phyloP scores from a whole-genome alignment of 2,329 filamentous ascomycete species.

The Xylaria sp. region DNA sequence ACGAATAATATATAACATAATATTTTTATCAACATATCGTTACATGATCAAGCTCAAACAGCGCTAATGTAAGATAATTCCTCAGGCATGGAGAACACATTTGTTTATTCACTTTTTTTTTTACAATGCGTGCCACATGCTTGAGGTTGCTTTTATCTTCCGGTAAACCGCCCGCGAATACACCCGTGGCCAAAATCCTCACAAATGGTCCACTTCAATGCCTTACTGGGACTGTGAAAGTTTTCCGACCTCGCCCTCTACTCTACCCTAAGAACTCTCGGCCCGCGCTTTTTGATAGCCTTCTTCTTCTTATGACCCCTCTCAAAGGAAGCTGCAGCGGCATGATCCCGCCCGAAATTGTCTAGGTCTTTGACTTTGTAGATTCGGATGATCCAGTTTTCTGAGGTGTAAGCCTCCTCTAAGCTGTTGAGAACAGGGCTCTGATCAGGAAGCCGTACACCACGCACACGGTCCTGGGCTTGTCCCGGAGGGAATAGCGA shows the following conservation, averaged over 20 bases:
- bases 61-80: not conserved
- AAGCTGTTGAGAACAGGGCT: constrained; percentile 85
- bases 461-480: constrained; percentile 87
- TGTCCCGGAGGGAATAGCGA: constrained; percentile 89
- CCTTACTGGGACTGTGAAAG: not conserved
- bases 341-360: constrained; percentile 90
- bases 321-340: constrained; percentile 70
- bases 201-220: constrained; percentile 3
- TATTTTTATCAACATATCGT: too few relatives aligned
- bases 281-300: constrained; percentile 71
- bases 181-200: constrained; percentile 5
- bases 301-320: constrained; percentile 86
- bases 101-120: constrained; percentile 22
- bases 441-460: constrained; percentile 77
- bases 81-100: constrained; percentile 1
- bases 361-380: constrained; percentile 99
- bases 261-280: constrained; percentile 73
- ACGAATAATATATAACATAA: too few relatives aligned
- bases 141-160: constrained; percentile 25
- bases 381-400: constrained; percentile 99
- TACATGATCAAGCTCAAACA: too few relatives aligned
- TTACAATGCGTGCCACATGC: constrained; percentile 18
- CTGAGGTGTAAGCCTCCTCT: constrained; percentile 97
- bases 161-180: constrained; percentile 20
- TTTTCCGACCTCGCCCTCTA: constrained; percentile 46